These are phyloP conservation scores for Kodamaea kaohsiungensis DNA, from an alignment of 805 yeast genomes.

Conservation along the genomic window DNA sequence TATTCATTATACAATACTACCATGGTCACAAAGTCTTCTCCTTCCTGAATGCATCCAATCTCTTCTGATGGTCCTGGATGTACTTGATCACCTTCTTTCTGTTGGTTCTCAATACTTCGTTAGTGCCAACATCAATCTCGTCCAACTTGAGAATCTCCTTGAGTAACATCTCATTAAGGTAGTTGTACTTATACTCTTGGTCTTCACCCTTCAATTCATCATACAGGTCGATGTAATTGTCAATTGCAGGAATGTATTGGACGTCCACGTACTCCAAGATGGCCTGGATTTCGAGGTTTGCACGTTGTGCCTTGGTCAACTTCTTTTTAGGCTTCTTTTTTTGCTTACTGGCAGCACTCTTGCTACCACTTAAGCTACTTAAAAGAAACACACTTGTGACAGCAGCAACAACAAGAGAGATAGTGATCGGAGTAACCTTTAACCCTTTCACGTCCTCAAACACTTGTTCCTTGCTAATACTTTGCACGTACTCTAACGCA, in stretches of 20 bases:
- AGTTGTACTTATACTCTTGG: slow-evolving; percentile 51
- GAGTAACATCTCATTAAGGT: slow-evolving; percentile 65
- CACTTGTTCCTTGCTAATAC: slow-evolving; percentile 22
- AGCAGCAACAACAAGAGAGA: slow-evolving; percentile 30
- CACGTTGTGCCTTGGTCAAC: slow-evolving; percentile 39
- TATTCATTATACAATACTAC: not conserved
- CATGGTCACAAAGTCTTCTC: slow-evolving; percentile 18
- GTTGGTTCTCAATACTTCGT: slow-evolving; percentile 51
- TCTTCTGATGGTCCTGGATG: slow-evolving; percentile 59
- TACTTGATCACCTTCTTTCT: slow-evolving; percentile 61
- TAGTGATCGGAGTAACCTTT: slow-evolving; percentile 35
- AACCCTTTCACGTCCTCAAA: slow-evolving; percentile 30
- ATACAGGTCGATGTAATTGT: slow-evolving; percentile 31
- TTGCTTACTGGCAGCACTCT: slow-evolving; percentile 7
- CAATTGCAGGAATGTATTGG: slow-evolving; percentile 40
- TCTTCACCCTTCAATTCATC: slow-evolving; percentile 29
- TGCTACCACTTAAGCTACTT: slow-evolving; percentile 5
- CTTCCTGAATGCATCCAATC: slow-evolving; percentile 50
- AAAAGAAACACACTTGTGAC: slow-evolving; percentile 29
- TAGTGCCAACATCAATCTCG: slow-evolving; percentile 56
- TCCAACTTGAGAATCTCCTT: slow-evolving; percentile 69
- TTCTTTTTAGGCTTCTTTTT: slow-evolving; percentile 35
- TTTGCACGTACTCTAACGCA: slow-evolving; percentile 13
- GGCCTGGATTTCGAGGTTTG: slow-evolving; percentile 39
- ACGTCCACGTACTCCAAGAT: slow-evolving; percentile 42